phyloP scores from a whole-genome alignment of 768 basidiomycete genomes.

The Xerocomellus dryophilus region DNA sequence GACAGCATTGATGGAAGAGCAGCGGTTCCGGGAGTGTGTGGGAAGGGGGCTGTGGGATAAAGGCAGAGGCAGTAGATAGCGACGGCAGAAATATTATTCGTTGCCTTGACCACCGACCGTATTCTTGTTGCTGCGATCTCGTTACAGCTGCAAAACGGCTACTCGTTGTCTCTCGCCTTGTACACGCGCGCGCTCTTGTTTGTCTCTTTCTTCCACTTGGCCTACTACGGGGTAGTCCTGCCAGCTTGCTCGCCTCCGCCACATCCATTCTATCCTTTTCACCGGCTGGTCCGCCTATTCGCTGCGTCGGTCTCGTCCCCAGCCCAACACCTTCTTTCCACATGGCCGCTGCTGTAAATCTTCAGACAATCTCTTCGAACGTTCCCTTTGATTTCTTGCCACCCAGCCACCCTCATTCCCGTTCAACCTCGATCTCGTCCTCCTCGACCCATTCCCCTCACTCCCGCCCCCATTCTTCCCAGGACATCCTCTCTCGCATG shows the following conservation, averaged over 20 bases:
- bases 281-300: constrained; percentile 58
- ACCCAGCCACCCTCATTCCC: constrained; percentile 60
- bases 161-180: constrained; percentile 8
- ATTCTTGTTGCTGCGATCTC: constrained; percentile 32
- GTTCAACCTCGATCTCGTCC: constrained; percentile 77
- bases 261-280: background rate
- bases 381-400: constrained; percentile 73
- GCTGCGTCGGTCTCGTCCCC: constrained; percentile 32
- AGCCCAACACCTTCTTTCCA: constrained; percentile 39
- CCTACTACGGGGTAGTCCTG: constrained; percentile 21
- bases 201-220: constrained; percentile 21
- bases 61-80: constrained; percentile 9
- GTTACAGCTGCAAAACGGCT: constrained; percentile 26
- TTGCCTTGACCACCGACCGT: constrained; percentile 56
- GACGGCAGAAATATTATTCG: constrained; percentile 19
- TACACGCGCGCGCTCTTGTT: constrained; percentile 17
- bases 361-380: constrained; percentile 66
- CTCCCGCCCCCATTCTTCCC: constrained; percentile 77
- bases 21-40: constrained; percentile 11
- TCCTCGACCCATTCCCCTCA: constrained; percentile 60
- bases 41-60: constrained; percentile 17
- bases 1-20: background rate
- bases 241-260: background rate
- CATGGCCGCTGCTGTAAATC: constrained; percentile 75
- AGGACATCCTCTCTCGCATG: constrained; percentile 57